Evolutionary conservation across 352 stramenopile genomes (phyloP), one percentile per base, ranked within the genome.

Genomic region (Globisporangium barbulae): DNA sequence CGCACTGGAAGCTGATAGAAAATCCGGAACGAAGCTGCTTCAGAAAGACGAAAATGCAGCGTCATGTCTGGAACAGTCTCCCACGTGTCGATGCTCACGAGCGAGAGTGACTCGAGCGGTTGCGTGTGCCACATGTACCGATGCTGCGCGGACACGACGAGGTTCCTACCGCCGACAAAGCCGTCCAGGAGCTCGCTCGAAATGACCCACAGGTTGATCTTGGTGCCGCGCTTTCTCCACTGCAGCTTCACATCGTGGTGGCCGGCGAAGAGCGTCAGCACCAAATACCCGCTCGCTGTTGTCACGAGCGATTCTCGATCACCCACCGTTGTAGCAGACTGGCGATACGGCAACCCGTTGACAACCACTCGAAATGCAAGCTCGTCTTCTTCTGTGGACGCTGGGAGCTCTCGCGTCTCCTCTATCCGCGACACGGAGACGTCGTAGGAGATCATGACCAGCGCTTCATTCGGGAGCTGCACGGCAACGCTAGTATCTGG

Each of bases 1-100:
- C 78, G 83, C 1, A 87, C 81, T 48, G 83, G 83, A 1, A 93
- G 65, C 55, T 91, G 82, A 61, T 91, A 93, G 52, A 93, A 91
- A 30, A 93, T 75, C 8, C 76, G 78, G 3, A 91, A 68, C 5
- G 74, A 76, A 19, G 74, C 67, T 2, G 65, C n/a, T 49, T 90
- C 78, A 0, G 73, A 69, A 1, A 91, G 52, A 0, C 78, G 74
- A 55, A 93, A 78, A 10, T 68, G 69, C 0, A 93, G 28, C 3
- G 55, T 25, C 81, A 91, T 93, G 10, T 81, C 82, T 0, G 70
- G 53, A 12, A 91, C 73, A 5, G 55, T 45, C 55, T 89, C 78
- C 85, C 85, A 93, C 28, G 64, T 68, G 54, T 79, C 74, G 6
- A 79, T 69, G 19, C 73, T 81, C 33, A 79, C 49, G 21, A 92